Evolutionary conservation across 352 stramenopile genomes (phyloP).

Genomic region (Albugo laibachii): DNA sequence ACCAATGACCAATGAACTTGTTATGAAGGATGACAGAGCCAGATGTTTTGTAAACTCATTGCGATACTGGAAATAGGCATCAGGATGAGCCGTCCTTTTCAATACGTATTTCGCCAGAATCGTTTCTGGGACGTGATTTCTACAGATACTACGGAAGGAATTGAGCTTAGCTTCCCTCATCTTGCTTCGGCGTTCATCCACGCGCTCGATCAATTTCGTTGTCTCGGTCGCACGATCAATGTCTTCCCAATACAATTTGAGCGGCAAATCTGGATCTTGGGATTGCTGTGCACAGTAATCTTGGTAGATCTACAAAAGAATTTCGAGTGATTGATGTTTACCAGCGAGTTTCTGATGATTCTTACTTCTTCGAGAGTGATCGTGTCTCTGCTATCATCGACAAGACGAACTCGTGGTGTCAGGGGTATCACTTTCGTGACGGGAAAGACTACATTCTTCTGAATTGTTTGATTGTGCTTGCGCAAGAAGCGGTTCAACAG

Average conservation of each 20-base stretch:
- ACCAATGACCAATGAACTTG: conserved; percentile 69
- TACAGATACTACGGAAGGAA: conserved; percentile 69
- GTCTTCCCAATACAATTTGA: conserved; percentile 58
- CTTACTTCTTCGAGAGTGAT: conserved; percentile 58
- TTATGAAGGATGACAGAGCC: conserved; percentile 67
- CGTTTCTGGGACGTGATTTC: conserved; percentile 57
- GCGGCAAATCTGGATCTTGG: conserved; percentile 53
- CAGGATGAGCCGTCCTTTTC: conserved; percentile 38
- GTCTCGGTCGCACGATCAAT: conserved; percentile 23
- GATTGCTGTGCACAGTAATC: conserved; percentile 40
- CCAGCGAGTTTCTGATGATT: conserved; percentile 2
- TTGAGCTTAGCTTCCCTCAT: conserved; percentile 35
- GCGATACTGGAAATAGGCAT: conserved; percentile 75
- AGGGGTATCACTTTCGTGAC: conserved; percentile 85
- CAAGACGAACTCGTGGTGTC: conserved; percentile 72
- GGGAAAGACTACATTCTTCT: conserved; percentile 77
- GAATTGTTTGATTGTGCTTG: conserved; percentile 75
- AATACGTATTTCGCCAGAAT: conserved; percentile 75
- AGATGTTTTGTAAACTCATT: conserved; percentile 76
- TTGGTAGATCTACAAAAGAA: conserved; percentile 39
- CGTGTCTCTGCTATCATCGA: conserved; percentile 72
- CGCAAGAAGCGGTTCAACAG: conserved; percentile 73
- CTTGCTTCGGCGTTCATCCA: conserved; percentile 19
- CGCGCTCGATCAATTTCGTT: conserved; percentile 19
- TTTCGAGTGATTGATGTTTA: background rate